These are phyloP conservation scores for Begonia loranthoides DNA, from an alignment of 306 rosid genomes.

Conservation along the genomic window DNA sequence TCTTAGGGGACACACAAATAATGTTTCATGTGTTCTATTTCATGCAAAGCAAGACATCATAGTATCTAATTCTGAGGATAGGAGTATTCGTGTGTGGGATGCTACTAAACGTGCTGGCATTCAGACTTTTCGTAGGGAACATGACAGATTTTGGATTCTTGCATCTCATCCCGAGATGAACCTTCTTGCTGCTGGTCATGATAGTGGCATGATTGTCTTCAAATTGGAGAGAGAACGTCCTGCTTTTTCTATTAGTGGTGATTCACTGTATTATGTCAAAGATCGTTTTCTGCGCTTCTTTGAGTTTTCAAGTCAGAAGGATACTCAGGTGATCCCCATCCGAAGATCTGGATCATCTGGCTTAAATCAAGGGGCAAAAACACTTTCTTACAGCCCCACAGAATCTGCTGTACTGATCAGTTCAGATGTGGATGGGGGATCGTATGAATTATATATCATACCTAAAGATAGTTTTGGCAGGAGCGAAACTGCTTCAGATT, in stretches of 20 bases:
- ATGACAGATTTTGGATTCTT: slow-evolving; percentile 90
- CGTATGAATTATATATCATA: slow-evolving; percentile 61
- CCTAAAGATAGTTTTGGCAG: slow-evolving; percentile 64
- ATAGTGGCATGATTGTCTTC: slow-evolving; percentile 86
- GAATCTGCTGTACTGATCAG: slow-evolving; percentile 70
- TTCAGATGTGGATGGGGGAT: slow-evolving; percentile 74
- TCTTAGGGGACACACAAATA: slow-evolving; percentile 82
- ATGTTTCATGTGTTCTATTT: slow-evolving; percentile 80
- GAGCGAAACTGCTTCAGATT: slow-evolving; percentile 58
- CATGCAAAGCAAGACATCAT: slow-evolving; percentile 79
- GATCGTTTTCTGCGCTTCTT: slow-evolving; percentile 76
- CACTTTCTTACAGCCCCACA: slow-evolving; percentile 61
- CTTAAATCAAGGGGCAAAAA: slow-evolving; percentile 69
- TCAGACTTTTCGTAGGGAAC: slow-evolving; percentile 86
- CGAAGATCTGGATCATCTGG: slow-evolving; percentile 63
- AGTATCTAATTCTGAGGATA: slow-evolving; percentile 87
- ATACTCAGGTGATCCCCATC: slow-evolving; percentile 57
- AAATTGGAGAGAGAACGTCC: slow-evolving; percentile 89
- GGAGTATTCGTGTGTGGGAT: slow-evolving; percentile 89
- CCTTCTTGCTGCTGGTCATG: slow-evolving; percentile 93
- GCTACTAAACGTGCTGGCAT: slow-evolving; percentile 77
- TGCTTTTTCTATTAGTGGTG: slow-evolving; percentile 61
- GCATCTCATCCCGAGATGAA: slow-evolving; percentile 87
- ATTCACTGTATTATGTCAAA: slow-evolving; percentile 51
- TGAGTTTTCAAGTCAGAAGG: slow-evolving; percentile 61